These are phyloP conservation scores for Tuctoria greenei DNA, from an alignment of 176 grass and related monocot species.

Conservation along the genomic window DNA sequence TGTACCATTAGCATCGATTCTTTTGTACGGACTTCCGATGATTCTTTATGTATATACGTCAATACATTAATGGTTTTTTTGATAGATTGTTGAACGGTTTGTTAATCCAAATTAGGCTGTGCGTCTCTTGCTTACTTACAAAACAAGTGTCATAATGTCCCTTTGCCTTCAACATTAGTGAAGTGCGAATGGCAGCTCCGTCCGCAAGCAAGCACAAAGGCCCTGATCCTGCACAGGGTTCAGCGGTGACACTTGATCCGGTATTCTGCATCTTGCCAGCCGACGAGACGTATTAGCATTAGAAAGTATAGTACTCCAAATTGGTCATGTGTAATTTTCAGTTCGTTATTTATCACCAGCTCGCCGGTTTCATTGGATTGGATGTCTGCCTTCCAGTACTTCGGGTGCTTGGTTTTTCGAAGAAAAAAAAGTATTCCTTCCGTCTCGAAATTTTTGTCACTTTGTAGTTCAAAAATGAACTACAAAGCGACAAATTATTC, in stretches of 20 bases:
- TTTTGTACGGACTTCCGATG: neutral
- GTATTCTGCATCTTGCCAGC: no score
- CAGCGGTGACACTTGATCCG: no score
- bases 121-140: neutral
- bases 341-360: conserved; percentile 63
- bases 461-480: no score
- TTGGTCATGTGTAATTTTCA: no score
- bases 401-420: no score
- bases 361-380: conserved; percentile 89
- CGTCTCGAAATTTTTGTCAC: no score
- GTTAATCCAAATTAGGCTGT: neutral
- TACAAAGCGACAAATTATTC: no score
- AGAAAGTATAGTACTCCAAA: no score
- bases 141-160: neutral
- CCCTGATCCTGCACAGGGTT: no score
- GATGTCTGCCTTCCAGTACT: conserved; percentile 91
- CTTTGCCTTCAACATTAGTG: neutral
- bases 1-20: neutral
- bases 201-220: neutral
- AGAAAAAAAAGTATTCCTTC: no score
- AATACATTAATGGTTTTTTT: neutral
- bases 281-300: no score
- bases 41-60: neutral
- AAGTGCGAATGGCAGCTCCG: neutral
- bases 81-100: neutral